Conservation (phyloP, 805 yeast genomes). For the Starmerella stellata region DNA sequence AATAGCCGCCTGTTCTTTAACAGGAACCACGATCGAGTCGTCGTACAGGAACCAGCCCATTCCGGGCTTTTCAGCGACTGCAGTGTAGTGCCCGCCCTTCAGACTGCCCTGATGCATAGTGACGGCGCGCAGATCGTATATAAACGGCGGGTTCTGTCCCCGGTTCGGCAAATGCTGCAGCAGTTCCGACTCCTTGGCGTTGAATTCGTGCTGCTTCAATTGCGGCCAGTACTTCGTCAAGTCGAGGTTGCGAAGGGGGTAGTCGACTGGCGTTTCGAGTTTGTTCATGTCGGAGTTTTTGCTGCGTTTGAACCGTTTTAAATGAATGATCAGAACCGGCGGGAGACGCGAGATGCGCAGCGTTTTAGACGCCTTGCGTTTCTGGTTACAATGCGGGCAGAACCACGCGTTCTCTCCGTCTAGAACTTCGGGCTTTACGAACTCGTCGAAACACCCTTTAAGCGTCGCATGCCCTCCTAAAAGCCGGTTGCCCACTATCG, state of each 20-base stretch:
- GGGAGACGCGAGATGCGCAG: slow-evolving; percentile 66
- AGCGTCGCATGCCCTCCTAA: slow-evolving; percentile 25
- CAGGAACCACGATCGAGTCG: slow-evolving; percentile 47
- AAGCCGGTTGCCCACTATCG: slow-evolving; percentile 29
- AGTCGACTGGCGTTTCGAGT: slow-evolving; percentile 45
- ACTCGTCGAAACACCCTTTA: slow-evolving; percentile 56
- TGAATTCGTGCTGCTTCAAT: slow-evolving; percentile 7
- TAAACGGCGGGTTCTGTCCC: slow-evolving; percentile 66
- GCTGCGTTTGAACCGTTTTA: slow-evolving; percentile 52
- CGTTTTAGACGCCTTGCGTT: slow-evolving; percentile 47
- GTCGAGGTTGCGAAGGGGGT: slow-evolving; percentile 46
- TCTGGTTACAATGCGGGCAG: slow-evolving; percentile 56
- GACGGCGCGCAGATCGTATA: slow-evolving; percentile 59
- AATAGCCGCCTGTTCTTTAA: slow-evolving; percentile 33
- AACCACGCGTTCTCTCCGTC: slow-evolving; percentile 71
- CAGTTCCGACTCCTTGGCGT: slow-evolving; percentile 27
- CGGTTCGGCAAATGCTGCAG: slow-evolving; percentile 39
- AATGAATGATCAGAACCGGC: slow-evolving; percentile 56
- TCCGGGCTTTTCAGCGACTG: slow-evolving; percentile 50
- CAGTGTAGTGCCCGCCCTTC: slow-evolving; percentile 76
- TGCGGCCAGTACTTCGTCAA: slow-evolving; percentile 57
- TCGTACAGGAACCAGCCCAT: slow-evolving; percentile 68
- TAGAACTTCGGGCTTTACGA: slow-evolving; percentile 53
- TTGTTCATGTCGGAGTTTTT: slow-evolving; percentile 27
- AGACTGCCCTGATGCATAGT: slow-evolving; percentile 71